Base-by-base conservation (phyloP, 2,329 filamentous ascomycete species). In the Sarocladium brachiariae region DNA sequence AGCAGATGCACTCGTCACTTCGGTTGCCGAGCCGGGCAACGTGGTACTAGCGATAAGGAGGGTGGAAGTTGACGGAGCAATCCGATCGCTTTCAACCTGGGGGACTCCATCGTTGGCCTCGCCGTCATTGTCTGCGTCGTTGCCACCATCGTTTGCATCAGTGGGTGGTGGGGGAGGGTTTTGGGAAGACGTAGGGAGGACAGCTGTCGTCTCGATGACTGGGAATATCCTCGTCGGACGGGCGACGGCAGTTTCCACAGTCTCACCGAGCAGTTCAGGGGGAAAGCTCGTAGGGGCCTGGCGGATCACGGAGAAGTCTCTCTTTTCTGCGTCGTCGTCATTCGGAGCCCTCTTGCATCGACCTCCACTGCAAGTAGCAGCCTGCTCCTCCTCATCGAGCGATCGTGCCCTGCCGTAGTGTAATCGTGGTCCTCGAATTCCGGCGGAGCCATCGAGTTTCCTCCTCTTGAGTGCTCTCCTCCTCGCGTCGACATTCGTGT, bases 261-360 rank as follows among this genome's bases (percentile, higher is more conserved):
- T 21, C 6, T 41, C 10, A 13, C 23, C 19, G 25, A 47, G 8
- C 3, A 58, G 39, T 16, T 54, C 50, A 3, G 58, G 52, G 3
- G 62, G 59, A 35, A 65, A 65, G 1, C 60, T 59, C n/a, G 63
- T 62, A 14, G 64, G 64, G 37, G 64, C 61, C 27, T 63, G 57
- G 30, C 61, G 54, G 18, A 67, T 59, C 24, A 63, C 55, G 13
- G 60, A 60, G 38, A 66, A 64, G 39, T 56, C 54, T 46, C 58
- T 59, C 54, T 59, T 58, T 2, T 55, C 30, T 7, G 49, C 13
- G 13, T 25, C 46, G 25, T 19, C 18, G 16, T 13, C 18, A 10
- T 35, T 35, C 8, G 19, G 19, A 9, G 10, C 24, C 39, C 33
- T 33, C 5, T 19, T 21, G 43, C 46, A 35, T 37, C 21, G 30